Conservation (phyloP, 352 stramenopile genomes). For the Peronospora farinosa region DNA sequence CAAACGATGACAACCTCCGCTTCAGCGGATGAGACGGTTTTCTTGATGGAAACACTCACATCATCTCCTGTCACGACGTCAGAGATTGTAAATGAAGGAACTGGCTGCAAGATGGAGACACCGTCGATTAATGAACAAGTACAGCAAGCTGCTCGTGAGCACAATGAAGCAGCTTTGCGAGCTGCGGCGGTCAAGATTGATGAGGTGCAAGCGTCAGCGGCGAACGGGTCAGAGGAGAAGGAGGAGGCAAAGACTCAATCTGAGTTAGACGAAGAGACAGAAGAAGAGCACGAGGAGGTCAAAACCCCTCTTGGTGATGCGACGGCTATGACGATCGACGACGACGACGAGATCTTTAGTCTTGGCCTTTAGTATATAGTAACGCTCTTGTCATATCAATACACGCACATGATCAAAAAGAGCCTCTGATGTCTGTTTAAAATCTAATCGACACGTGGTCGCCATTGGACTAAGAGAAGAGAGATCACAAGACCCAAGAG, state of each 20-base stretch:
- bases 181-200: constrained; percentile 21
- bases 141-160: constrained; percentile 31
- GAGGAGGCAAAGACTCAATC: constrained; percentile 6
- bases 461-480: no score
- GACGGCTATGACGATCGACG: constrained; percentile 9
- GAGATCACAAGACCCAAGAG: no score
- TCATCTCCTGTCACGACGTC: constrained; percentile 13
- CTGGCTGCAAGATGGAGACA: constrained; percentile 30
- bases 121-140: constrained; percentile 44
- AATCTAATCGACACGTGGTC: no score
- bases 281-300: constrained; percentile 1
- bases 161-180: constrained; percentile 35
- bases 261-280: background rate
- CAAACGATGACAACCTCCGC: constrained; percentile 11
- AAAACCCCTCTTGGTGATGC: constrained; percentile 3
- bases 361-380: constrained; percentile 54
- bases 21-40: constrained; percentile 24
- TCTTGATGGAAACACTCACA: constrained; percentile 28
- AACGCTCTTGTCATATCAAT: background rate
- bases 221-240: constrained; percentile 6
- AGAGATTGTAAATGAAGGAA: constrained; percentile 12
- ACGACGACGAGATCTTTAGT: constrained; percentile 77
- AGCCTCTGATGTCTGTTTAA: no score
- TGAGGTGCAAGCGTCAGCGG: constrained; percentile 12
- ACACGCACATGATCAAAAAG: background rate